Percentiles rank a stretch among this genome's conserved stretches.
Conservation (phyloP, 257 asterid species). For the Salvia hispanica region DNA sequence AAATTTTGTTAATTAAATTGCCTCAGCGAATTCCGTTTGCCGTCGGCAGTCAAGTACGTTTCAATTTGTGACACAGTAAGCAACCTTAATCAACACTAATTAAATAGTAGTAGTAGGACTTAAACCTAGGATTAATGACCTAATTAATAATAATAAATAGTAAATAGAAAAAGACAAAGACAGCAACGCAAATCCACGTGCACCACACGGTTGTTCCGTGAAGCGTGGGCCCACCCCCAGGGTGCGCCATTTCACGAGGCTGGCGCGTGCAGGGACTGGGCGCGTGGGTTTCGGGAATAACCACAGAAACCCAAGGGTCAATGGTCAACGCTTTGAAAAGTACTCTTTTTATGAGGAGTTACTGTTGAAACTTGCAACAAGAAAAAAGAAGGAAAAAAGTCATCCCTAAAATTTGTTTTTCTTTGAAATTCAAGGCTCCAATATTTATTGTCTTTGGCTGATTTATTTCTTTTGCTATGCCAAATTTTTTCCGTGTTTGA, state of each 20-base stretch:
- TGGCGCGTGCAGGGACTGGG: slow-evolving; percentile 22
- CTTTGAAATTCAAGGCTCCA: background rate
- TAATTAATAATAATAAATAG: background rate
- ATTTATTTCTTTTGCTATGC: no score
- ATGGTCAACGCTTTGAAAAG: slow-evolving; percentile 48
- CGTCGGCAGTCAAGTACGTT: background rate
- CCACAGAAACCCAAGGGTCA: slow-evolving; percentile 39
- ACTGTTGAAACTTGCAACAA: slow-evolving; percentile 32
- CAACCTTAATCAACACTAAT: slow-evolving; percentile 19
- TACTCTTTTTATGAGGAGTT: slow-evolving; percentile 44
- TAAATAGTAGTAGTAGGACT: background rate
- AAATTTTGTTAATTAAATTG: slow-evolving; percentile 7
- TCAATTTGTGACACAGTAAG: slow-evolving; percentile 19
- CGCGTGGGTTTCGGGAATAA: slow-evolving; percentile 34
- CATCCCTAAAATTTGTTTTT: background rate
- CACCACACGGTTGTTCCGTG: slow-evolving; percentile 54
- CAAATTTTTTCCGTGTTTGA: no score
- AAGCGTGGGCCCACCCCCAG: slow-evolving; percentile 36
- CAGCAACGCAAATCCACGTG: slow-evolving; percentile 47
- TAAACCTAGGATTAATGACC: slow-evolving; percentile 17
- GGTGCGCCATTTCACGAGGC: background rate
- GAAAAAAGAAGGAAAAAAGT: background rate
- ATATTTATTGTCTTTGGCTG: no score
- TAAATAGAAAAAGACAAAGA: slow-evolving; percentile 26
- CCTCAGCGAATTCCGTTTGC: slow-evolving; percentile 17